Evolutionary conservation across 495 filamentous ascomycete genomes (phyloP).

Genomic region (Xylaria sp.): DNA sequence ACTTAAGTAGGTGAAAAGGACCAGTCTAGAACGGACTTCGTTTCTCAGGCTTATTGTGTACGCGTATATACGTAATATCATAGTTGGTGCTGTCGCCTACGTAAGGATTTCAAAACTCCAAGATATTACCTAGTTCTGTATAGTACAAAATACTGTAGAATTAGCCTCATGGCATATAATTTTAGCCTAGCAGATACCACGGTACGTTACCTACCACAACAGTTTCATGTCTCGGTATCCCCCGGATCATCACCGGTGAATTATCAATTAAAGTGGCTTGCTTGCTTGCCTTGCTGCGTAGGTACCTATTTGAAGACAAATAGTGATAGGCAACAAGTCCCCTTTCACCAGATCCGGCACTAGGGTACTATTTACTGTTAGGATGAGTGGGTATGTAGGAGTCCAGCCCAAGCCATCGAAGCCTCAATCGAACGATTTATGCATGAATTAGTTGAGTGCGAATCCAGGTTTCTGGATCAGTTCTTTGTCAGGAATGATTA

Average conservation of each 20-base stretch:
- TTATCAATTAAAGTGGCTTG: slow-evolving; percentile 8
- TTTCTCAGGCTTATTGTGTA: too few relatives aligned
- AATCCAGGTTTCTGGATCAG: neutral
- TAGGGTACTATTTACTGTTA: too few relatives aligned
- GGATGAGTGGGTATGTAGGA: neutral
- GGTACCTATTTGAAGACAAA: neutral
- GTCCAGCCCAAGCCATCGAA: slow-evolving; percentile 18
- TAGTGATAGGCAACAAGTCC: neutral
- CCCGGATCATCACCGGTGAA: neutral
- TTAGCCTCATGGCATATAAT: neutral
- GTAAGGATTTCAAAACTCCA: neutral
- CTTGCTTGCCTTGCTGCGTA: neutral
- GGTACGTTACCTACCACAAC: neutral
- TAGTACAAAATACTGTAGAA: neutral
- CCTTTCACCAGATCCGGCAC: neutral
- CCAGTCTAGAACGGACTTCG: too few relatives aligned
- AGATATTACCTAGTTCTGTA: neutral
- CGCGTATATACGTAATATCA: too few relatives aligned
- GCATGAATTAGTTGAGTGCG: slow-evolving; percentile 14
- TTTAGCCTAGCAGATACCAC: too few relatives aligned
- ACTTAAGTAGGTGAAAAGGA: too few relatives aligned
- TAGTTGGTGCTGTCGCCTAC: neutral
- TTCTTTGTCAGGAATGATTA: slow-evolving; percentile 6
- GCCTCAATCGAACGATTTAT: slow-evolving; percentile 25
- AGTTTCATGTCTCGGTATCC: neutral